Evolutionary conservation across 768 basidiomycete genomes (phyloP), one percentile per base, ranked within the genome.

Genomic region (Tulasnella sp.): DNA sequence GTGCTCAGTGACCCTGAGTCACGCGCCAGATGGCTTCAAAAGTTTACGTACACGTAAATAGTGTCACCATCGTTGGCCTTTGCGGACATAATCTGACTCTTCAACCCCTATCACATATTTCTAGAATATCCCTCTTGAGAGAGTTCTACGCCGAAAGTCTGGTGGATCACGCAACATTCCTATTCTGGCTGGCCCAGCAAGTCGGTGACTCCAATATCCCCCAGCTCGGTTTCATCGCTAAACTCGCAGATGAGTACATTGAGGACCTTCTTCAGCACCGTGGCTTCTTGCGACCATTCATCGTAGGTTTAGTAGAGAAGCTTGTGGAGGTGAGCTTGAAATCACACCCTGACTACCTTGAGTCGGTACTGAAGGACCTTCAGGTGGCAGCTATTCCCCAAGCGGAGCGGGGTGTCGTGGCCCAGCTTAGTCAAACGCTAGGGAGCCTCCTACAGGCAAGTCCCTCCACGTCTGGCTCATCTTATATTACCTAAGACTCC

Each of bases 131-230:
- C 63, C 73, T 92, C 3, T 70, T 91, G 42, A 80, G 84, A 25
- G 79, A 81, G 2, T 88, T 89, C 68, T 90, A 88, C 67, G 74
- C 79, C 0, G 88, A 92, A 68, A 84, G 86, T 24, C 74, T 92
- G 15, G 83, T 92, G 12, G 88, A 92, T 64, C 82, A 82, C 64
- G 77, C 77, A 41, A 83, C 85, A 0, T 88, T 90, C 69, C 76
- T 91, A 5, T 71, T 76, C 12, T 91, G 88, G 88, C 73, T 91
- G 24, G 82, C 87, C 19, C 80, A 85, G 59, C 86, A 89, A 66
- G 81, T 87, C 79, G 67, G 69, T n/a, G 75, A 73, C 2, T 88
- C 84, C 66, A 91, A 90, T 67, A 77, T 90, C 25, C 87, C 89
- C 2, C 88, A 92, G 71, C 79, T 81, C 12, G 84, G 82, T 2